A percentile compares a stretch with the other conserved stretches of the same genome.
Evolutionary conservation across 441 rosid genomes (phyloP).

Genomic region (Jatropha podagrica): DNA sequence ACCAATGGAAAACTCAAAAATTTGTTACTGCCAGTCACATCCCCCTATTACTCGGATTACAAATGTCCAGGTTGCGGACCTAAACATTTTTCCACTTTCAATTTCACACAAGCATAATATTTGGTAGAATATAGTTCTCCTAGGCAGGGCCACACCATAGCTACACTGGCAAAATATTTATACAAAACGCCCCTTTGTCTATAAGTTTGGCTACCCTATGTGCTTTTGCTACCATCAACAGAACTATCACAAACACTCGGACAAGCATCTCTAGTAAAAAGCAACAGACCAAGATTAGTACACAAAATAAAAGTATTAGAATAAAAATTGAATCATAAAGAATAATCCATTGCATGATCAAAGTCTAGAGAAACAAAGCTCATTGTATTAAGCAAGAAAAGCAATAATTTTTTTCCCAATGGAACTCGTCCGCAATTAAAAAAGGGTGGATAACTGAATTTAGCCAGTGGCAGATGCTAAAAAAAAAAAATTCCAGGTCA

Average conservation of each 20-base stretch:
- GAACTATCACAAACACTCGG: not conserved
- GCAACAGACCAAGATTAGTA: not conserved
- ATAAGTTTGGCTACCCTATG: not conserved
- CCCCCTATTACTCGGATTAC: not conserved
- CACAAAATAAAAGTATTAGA: not conserved
- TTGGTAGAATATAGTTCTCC: not conserved
- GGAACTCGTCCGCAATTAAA: not conserved
- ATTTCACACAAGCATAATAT: not conserved
- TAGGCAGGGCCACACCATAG: not conserved
- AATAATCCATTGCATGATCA: not conserved
- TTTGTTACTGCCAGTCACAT: not conserved
- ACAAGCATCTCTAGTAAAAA: not conserved
- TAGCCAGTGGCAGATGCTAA: not conserved
- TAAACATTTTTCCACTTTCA: not conserved
- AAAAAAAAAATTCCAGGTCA: no score
- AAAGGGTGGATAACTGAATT: not conserved
- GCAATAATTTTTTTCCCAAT: not conserved
- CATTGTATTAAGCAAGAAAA: not conserved
- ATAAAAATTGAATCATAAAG: not conserved
- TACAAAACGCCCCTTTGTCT: not conserved
- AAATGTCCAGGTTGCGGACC: not conserved
- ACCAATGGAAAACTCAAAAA: not conserved
- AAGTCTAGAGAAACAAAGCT: not conserved
- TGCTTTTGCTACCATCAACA: not conserved
- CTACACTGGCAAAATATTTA: not conserved